phyloP scores from a whole-genome alignment of 1,284 basidiomycete species.

The Trametes hirsuta region DNA sequence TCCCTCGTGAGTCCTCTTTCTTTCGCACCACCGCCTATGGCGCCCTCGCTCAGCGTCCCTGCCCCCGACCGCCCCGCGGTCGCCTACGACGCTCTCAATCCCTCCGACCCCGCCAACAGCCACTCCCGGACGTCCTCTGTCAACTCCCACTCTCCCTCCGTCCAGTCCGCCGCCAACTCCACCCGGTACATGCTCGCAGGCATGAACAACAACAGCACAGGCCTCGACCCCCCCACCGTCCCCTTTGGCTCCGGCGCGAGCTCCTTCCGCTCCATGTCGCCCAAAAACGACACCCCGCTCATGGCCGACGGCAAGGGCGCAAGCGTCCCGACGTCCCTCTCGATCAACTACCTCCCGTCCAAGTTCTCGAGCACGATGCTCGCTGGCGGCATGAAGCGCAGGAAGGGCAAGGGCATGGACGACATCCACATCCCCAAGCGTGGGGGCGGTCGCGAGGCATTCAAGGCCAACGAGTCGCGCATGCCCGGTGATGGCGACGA shows the following conservation, averaged over 20 bases:
- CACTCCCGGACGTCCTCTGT: constrained; percentile 42
- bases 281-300: constrained; percentile 33
- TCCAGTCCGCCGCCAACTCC: constrained; percentile 40
- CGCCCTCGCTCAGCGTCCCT: constrained; percentile 8
- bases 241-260: constrained; percentile 33
- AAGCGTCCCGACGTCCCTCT: constrained; percentile 39
- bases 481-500: constrained; percentile 60
- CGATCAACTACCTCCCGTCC: constrained; percentile 59
- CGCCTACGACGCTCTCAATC: constrained; percentile 7
- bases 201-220: constrained; percentile 32
- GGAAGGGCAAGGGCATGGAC: constrained; percentile 37
- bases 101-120: constrained; percentile 16
- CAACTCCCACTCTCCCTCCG: constrained; percentile 39
- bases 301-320: constrained; percentile 19
- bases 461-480: constrained; percentile 47
- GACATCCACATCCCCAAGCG: constrained; percentile 41
- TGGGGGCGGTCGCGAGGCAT: constrained; percentile 60
- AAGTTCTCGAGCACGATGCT: constrained; percentile 57
- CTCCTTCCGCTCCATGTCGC: constrained; percentile 33
- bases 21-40: constrained; percentile 5
- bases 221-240: constrained; percentile 36
- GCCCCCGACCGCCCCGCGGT: constrained; percentile 2
- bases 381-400: constrained; percentile 45
- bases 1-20: constrained; percentile 26
- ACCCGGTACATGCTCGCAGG: constrained; percentile 42